Evolutionary conservation across 2,329 filamentous ascomycete genomes (phyloP), one percentile per base, ranked within the genome.

Genomic region (Trichothecium roseum): DNA sequence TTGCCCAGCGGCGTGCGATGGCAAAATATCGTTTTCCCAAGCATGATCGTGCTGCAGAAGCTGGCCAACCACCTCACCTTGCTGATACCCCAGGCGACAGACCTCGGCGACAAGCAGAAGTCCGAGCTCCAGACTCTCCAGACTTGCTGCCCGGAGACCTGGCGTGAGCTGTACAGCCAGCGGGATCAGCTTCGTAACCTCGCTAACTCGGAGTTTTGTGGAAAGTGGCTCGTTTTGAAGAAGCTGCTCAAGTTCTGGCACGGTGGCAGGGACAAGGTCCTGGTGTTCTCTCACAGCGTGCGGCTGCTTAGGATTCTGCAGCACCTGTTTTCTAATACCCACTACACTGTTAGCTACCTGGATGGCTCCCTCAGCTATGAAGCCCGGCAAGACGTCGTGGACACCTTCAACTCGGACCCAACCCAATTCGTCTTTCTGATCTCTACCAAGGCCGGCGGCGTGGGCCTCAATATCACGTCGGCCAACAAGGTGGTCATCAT

Each of bases 401-500:
- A 94, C 50, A 81, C 86, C 32, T 98, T 94, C 71, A 98, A 98
- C 54, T 74, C 83, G 1, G 81, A 94, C 50, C 76, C 86, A 0
- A 70, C 68, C 4, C 85, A 91, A 50, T 98, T 98, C 50, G 87
- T 95, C 5, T 98, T 98, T 48, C 68, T 98, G 15, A 95, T 98
- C 49, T 94, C 84, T 16, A 95, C 91, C 6, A 85, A 83, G 51
- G 88, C 91, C 3, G 91, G 91, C 17, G 91, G 91, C 4, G 83
- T 95, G 1, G 91, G 91, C 0, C 67, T 98, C 18, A 98, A 98
- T 53, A 96, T 98, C 52, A 94, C 89, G 0, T 91, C 86, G 2
- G 91, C 91, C 2, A 98, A 98, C 60, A 96, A 96, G 59, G 91
- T 98, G 0, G 89, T 98, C 28, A 85, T 98, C 26, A 79, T 96